phyloP scores from a whole-genome alignment of 176 grass and related monocot species.

The Stipa capillata region DNA sequence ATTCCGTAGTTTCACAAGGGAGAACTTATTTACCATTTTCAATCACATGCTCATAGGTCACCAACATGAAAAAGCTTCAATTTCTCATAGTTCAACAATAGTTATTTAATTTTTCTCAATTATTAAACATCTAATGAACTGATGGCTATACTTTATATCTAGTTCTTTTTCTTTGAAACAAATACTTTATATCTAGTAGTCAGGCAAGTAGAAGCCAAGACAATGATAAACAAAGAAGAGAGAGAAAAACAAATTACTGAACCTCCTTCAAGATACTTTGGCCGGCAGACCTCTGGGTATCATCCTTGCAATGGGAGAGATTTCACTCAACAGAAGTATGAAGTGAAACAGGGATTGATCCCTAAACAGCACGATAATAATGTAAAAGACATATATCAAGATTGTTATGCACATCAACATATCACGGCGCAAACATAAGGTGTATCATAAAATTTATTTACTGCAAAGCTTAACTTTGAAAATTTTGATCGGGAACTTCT shows the following conservation, averaged over 20 bases:
- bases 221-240: neutral
- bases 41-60: too few species aligned
- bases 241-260: neutral
- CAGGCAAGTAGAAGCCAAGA: neutral
- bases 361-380: slow-evolving; percentile 27
- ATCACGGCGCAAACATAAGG: neutral
- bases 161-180: too few species aligned
- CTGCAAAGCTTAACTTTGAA: neutral
- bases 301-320: slow-evolving; percentile 67
- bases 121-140: neutral
- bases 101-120: too few species aligned
- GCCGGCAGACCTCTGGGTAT: slow-evolving; percentile 48
- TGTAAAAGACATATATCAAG: neutral
- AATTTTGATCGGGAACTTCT: neutral
- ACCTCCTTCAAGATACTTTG: slow-evolving; percentile 73
- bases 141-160: neutral
- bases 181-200: neutral
- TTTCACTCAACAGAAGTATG: slow-evolving; percentile 56
- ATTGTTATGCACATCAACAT: neutral
- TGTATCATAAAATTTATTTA: neutral
- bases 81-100: too few species aligned
- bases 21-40: too few species aligned
- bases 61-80: too few species aligned
- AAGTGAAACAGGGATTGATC: slow-evolving; percentile 62
- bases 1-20: too few species aligned